Evolutionary conservation across 192 early-diverging fungal genomes (phyloP).

Genomic region (Backusella parvicylindrica): DNA sequence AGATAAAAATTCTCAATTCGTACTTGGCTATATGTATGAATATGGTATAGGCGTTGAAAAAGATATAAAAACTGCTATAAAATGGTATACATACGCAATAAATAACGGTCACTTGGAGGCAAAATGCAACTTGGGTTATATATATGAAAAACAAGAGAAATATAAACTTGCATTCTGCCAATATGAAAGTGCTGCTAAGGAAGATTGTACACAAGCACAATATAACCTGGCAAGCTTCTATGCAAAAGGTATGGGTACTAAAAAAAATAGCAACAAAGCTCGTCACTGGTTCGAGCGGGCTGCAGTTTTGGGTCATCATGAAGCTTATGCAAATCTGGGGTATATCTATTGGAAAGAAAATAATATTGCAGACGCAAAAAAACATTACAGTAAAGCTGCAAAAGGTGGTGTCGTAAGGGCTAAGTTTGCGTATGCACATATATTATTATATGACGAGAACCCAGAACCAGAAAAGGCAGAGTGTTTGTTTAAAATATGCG

Average conservation of each 20-base stretch:
- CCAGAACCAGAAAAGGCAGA: neutral
- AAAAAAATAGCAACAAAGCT: fast-evolving
- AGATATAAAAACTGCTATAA: neutral
- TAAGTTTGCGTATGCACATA: neutral
- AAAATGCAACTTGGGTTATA: neutral
- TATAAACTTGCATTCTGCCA: neutral
- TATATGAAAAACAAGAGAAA: neutral
- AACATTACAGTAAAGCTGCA: neutral
- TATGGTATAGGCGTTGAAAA: neutral
- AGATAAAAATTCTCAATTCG: neutral
- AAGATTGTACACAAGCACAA: neutral
- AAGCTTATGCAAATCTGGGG: neutral
- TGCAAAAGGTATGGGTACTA: neutral
- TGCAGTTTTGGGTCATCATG: neutral
- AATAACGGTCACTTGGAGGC: neutral
- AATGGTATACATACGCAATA: neutral
- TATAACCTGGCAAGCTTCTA: neutral
- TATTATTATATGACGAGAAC: neutral
- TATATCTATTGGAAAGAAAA: neutral
- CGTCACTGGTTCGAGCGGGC: neutral
- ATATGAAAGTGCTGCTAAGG: neutral
- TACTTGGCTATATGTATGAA: neutral
- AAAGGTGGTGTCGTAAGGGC: neutral
- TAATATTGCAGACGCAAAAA: neutral
- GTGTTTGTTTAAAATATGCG: neutral